Evolutionary conservation across 2,329 filamentous ascomycete species (phyloP).

Genomic region (Colletotrichum tropicale): DNA sequence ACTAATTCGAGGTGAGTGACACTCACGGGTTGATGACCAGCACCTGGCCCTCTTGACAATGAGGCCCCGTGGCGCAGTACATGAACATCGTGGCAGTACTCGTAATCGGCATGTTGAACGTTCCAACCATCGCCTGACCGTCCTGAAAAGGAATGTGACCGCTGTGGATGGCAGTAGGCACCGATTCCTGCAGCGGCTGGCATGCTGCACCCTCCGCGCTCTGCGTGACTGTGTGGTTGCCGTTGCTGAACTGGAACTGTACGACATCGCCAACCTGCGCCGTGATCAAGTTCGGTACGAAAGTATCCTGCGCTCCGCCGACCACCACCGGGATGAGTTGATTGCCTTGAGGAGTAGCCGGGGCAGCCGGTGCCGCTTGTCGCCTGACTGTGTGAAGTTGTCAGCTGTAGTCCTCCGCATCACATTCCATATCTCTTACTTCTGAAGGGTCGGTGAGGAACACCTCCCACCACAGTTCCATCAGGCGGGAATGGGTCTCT

Average conservation of each 20-base stretch:
- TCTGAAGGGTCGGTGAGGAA: slow-evolving; percentile 3
- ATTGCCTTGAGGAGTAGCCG: slow-evolving; percentile 13
- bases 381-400: neutral
- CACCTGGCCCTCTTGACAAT: slow-evolving; percentile 56
- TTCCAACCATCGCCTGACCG: slow-evolving; percentile 41
- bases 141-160: slow-evolving; percentile 43
- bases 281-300: slow-evolving; percentile 38
- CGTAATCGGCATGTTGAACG: slow-evolving; percentile 51
- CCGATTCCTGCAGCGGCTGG: slow-evolving; percentile 37
- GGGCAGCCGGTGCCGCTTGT: slow-evolving; percentile 2
- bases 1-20: neutral
- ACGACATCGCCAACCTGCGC: slow-evolving; percentile 42
- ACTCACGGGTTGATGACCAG: slow-evolving; percentile 54
- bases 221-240: slow-evolving; percentile 49
- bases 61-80: slow-evolving; percentile 53
- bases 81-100: slow-evolving; percentile 50
- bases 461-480: slow-evolving; percentile 8
- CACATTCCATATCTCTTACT: neutral
- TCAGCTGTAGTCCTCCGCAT: neutral
- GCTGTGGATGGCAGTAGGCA: slow-evolving; percentile 38
- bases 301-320: slow-evolving; percentile 39
- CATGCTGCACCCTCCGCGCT: slow-evolving; percentile 38
- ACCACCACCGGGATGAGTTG: slow-evolving; percentile 36
- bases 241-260: slow-evolving; percentile 46
- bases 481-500: slow-evolving; percentile 10